These are phyloP conservation scores for Pestalotiopsis sp. DNA, from an alignment of 2,329 filamentous ascomycete species.

Conservation along the genomic window DNA sequence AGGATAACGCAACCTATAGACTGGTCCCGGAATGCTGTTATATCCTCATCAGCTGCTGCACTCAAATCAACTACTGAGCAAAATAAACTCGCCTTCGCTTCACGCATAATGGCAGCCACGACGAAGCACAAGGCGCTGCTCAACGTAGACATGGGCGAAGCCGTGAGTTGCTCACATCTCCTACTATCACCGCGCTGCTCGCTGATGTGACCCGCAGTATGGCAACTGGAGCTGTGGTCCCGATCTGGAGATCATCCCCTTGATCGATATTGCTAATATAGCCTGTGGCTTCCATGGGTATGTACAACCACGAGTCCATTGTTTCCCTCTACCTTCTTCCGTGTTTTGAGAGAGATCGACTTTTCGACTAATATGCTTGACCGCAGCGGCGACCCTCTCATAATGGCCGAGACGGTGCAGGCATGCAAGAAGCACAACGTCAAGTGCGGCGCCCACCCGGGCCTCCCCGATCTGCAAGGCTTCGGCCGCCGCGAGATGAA, in stretches of 20 bases:
- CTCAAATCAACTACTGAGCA: too few relatives aligned
- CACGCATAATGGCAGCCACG: not conserved
- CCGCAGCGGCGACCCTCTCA: constrained; percentile 49
- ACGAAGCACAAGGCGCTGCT: not conserved
- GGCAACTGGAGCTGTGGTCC: constrained; percentile 52
- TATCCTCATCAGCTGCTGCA: not conserved
- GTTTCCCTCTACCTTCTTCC: too few relatives aligned
- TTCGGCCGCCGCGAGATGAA: constrained; percentile 11
- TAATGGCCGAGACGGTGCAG: constrained; percentile 44
- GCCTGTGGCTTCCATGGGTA: constrained; percentile 59
- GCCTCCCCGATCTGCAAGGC: constrained; percentile 4
- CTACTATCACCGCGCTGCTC: too few relatives aligned
- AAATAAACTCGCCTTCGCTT: too few relatives aligned
- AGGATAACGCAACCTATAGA: too few relatives aligned
- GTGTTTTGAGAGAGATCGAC: too few relatives aligned
- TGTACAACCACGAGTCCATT: not conserved
- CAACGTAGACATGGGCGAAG: not conserved
- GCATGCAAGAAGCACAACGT: constrained; percentile 6
- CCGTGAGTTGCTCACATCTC: not conserved
- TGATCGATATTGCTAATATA: constrained; percentile 63
- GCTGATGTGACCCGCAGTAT: constrained; percentile 24
- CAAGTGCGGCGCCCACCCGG: constrained; percentile 9
- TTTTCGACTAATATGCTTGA: not conserved
- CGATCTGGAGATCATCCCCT: constrained; percentile 58
- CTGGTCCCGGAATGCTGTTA: not conserved